A percentile compares a stretch with the other conserved stretches of the same genome.
Evolutionary conservation across 2,329 filamentous ascomycete species (phyloP).

Genomic region (Cercospora janseana): DNA sequence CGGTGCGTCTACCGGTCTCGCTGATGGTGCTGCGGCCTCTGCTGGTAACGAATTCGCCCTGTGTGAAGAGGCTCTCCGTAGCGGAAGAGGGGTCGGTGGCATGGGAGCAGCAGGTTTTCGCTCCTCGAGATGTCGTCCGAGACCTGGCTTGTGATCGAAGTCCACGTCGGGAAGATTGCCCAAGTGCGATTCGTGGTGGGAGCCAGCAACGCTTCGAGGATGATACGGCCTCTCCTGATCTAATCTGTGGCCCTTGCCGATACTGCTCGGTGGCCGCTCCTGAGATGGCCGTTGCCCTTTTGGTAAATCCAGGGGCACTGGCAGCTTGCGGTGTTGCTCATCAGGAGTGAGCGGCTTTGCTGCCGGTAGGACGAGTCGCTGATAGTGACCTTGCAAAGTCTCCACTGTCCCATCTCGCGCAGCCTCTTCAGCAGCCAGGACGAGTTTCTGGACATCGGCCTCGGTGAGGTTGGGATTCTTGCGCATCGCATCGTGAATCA

Average conservation of each 20-base stretch:
- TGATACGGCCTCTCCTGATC: conserved; percentile 2
- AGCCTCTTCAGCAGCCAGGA: conserved; percentile 42
- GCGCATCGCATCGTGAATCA: conserved; percentile 46
- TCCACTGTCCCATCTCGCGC: conserved; percentile 44
- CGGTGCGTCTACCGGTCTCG: background rate
- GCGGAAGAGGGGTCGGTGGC: background rate
- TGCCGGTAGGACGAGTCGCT: conserved; percentile 16
- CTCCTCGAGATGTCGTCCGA: conserved; percentile 11
- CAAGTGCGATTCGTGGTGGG: background rate
- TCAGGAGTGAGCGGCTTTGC: background rate
- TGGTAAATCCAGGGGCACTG: conserved; percentile 8
- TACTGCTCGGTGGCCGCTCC: conserved; percentile 1
- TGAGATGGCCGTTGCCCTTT: background rate
- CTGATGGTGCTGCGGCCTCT: background rate
- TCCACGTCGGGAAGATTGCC: conserved; percentile 3
- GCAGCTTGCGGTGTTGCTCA: conserved; percentile 7
- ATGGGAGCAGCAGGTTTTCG: background rate
- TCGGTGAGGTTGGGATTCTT: conserved; percentile 42
- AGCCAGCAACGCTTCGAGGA: conserved; percentile 3
- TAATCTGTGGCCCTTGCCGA: background rate
- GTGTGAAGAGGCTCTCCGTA: background rate
- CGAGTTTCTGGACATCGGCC: conserved; percentile 42
- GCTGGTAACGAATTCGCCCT: background rate
- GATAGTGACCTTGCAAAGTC: conserved; percentile 37
- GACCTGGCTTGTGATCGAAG: conserved; percentile 8